Evolutionary conservation across 345 rosid species (phyloP).

Genomic region (Microcos paniculata): DNA sequence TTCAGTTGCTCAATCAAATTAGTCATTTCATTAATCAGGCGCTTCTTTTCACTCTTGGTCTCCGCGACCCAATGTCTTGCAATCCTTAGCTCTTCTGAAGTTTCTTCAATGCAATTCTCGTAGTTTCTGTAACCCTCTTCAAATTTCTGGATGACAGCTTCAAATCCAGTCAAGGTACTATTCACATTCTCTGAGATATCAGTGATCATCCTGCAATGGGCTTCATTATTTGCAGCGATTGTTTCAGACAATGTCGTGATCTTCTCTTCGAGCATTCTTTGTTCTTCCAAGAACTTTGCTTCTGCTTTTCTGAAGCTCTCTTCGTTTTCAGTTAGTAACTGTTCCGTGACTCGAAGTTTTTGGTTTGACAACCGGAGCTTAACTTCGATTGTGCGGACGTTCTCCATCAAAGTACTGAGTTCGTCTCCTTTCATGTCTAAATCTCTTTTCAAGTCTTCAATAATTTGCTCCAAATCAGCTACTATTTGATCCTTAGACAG

Average conservation of each 20-base stretch:
- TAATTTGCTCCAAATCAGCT: conserved; percentile 49
- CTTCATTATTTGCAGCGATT: conserved; percentile 37
- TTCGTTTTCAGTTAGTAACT: conserved; percentile 72
- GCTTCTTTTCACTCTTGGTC: conserved; percentile 35
- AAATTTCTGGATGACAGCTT: conserved; percentile 36
- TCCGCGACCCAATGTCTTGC: conserved; percentile 50
- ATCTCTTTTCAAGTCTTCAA: conserved; percentile 66
- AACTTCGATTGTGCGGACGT: conserved; percentile 63
- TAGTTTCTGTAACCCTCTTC: conserved; percentile 40
- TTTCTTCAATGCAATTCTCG: conserved; percentile 37
- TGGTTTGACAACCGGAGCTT: conserved; percentile 89
- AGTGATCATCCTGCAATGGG: conserved; percentile 44
- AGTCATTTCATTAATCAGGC: conserved; percentile 33
- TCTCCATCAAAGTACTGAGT: conserved; percentile 45
- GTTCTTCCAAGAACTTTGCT: conserved; percentile 63
- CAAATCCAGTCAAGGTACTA: conserved; percentile 36
- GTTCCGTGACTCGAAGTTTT: conserved; percentile 89
- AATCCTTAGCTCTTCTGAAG: conserved; percentile 37
- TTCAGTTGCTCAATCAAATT: conserved; percentile 37
- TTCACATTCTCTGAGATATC: conserved; percentile 43
- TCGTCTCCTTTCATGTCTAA: conserved; percentile 86
- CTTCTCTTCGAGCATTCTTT: conserved; percentile 55
- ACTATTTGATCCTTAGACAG: conserved; percentile 43
- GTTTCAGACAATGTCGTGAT: conserved; percentile 31
- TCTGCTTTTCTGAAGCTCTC: conserved; percentile 59